Evolutionary conservation across 257 asterid species (phyloP), one percentile per base, ranked within the genome.

Genomic region (Craterostigma plantagineum): DNA sequence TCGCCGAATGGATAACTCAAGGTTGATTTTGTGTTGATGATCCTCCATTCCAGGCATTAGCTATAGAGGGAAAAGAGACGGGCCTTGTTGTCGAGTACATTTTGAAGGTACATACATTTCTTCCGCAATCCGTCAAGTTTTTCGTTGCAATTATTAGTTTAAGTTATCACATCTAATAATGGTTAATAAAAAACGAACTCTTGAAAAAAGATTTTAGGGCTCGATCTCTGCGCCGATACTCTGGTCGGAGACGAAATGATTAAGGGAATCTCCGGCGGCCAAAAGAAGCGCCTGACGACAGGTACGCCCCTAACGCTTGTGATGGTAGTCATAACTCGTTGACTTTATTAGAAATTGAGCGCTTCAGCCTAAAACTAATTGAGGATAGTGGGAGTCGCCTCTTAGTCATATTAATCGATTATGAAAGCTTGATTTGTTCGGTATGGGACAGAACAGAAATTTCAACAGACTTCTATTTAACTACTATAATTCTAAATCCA

Each of bases 211-310:
- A 81, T 86, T 73, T 73, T 86, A 79, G 97, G 97, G 60, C 63
- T 86, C 83, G 92, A 81, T 58, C 53, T 54, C 38, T 86, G 97
- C 49, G 87, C 92, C 51, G 91, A 86, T 64, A 81, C 92, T 45
- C 75, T 62, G 52, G 94, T 76, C 56, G 97, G 97, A 62, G 94
- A 86, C 66, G 94, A 81, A 73, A 86, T 81, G 94, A 78, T 81
- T 40, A 86, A 73, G 56, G 97, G 97, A 36, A 86, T 86, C 46
- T 86, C 97, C 16, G 97, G 97, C 39, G 97, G 94, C 55, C 97
- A 86, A 60, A 86, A 78, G 56, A 86, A 81, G 69, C 81, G 97
- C 60, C 76, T 86, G 51, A 67, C 94, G 52, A 75, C 94, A 16
- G 97, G 30, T 23, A 23, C 30, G 6, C 30, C 2, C 30, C n/a